Conservation (phyloP, 495 filamentous ascomycete genomes). For the Hypoxylon trugodes region DNA sequence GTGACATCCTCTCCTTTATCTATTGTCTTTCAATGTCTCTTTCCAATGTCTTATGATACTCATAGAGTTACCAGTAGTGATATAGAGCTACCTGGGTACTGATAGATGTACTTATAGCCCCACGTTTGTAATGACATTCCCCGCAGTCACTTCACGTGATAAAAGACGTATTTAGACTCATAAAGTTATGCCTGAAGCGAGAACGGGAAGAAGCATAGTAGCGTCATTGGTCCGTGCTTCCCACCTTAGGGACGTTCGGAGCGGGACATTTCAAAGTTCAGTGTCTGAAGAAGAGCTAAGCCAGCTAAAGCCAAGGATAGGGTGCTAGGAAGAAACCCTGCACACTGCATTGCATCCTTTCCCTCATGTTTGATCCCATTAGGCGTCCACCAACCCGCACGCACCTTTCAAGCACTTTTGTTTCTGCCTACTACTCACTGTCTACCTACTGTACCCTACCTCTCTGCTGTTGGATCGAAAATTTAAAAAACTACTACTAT, state of each 20-base stretch:
- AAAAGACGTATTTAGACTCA: neutral
- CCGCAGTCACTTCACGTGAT: conserved; percentile 15
- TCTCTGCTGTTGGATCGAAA: too few species aligned
- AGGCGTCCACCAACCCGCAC: conserved; percentile 11
- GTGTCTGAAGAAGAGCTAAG: conserved; percentile 25
- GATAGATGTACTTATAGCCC: too few species aligned
- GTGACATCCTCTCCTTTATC: too few species aligned
- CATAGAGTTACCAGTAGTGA: too few species aligned
- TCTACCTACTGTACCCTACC: too few species aligned
- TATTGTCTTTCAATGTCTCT: too few species aligned
- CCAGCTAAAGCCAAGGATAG: conserved; percentile 27
- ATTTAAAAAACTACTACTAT: too few species aligned
- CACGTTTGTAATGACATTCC: too few species aligned
- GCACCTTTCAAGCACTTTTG: conserved; percentile 10
- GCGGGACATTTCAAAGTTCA: conserved; percentile 8
- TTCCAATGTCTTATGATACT: too few species aligned
- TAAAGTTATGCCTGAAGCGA: conserved; percentile 1
- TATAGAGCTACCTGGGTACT: too few species aligned
- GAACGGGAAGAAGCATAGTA: conserved; percentile 5
- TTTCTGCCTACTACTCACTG: neutral
- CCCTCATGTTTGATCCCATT: conserved; percentile 27
- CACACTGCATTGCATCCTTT: conserved; percentile 39
- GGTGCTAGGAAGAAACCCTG: conserved; percentile 31
- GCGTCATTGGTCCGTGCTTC: conserved; percentile 42
- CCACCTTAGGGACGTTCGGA: conserved; percentile 29